Evolutionary conservation across 2,329 filamentous ascomycete genomes (phyloP).

Genomic region (Xylaria sp.): DNA sequence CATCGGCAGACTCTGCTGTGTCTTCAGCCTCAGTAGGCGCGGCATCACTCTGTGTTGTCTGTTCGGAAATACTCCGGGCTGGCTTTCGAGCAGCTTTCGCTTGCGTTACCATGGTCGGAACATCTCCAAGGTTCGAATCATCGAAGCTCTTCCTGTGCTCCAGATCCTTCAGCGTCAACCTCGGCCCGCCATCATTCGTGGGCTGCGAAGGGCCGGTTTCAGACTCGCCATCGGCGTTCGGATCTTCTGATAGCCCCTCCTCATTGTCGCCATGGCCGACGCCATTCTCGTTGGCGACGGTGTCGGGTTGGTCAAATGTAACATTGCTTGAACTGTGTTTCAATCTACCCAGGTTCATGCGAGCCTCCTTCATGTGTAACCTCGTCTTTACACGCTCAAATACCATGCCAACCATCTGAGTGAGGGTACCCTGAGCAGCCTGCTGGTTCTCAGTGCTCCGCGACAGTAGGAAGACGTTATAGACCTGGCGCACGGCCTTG

Average conservation of each 20-base stretch:
- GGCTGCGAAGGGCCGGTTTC: slow-evolving; percentile 44
- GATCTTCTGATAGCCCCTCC: slow-evolving; percentile 52
- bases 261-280: slow-evolving; percentile 46
- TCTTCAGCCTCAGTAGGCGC: slow-evolving; percentile 64
- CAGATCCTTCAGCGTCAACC: slow-evolving; percentile 74
- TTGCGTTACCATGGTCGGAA: slow-evolving; percentile 74
- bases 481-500: slow-evolving; percentile 96
- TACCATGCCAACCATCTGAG: slow-evolving; percentile 98
- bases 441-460: slow-evolving; percentile 95
- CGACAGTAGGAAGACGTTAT: slow-evolving; percentile 97
- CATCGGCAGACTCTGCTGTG: slow-evolving; percentile 69
- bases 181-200: slow-evolving; percentile 57
- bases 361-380: slow-evolving; percentile 86
- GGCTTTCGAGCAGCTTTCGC: slow-evolving; percentile 61
- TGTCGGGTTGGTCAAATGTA: slow-evolving; percentile 61
- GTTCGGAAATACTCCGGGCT: slow-evolving; percentile 63
- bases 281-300: slow-evolving; percentile 49
- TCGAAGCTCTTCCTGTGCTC: slow-evolving; percentile 76
- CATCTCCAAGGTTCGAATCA: slow-evolving; percentile 74
- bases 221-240: slow-evolving; percentile 47
- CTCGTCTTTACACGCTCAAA: slow-evolving; percentile 93
- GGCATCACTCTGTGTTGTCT: slow-evolving; percentile 64
- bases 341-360: slow-evolving; percentile 67
- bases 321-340: slow-evolving; percentile 65
- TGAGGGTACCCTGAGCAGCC: slow-evolving; percentile 94